Evolutionary conservation across 176 grass and related monocot genomes (phyloP).

Genomic region (Musa itinerans): DNA sequence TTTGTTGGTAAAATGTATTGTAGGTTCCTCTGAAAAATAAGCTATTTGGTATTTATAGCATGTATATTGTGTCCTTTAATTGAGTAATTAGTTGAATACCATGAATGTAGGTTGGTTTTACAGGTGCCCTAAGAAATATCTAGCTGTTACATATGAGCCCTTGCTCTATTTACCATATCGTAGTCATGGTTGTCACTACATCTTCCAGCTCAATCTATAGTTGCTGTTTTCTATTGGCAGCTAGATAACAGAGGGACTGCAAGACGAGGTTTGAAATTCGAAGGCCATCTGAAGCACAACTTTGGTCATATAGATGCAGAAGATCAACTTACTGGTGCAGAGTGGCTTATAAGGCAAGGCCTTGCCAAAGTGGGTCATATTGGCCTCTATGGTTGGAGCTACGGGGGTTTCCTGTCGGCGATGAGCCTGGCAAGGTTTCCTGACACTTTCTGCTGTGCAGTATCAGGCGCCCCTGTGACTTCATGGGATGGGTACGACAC

Average conservation of each 20-base stretch:
- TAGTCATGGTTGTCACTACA: neutral
- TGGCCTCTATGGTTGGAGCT: conserved; percentile 97
- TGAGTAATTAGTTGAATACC: too few species aligned
- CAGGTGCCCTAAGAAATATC: neutral
- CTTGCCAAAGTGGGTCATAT: conserved; percentile 84
- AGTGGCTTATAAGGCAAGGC: conserved; percentile 81
- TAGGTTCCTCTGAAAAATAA: too few species aligned
- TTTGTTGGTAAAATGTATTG: too few species aligned
- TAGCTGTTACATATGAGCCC: neutral
- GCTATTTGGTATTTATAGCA: too few species aligned
- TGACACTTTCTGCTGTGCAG: conserved; percentile 57
- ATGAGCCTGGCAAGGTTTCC: conserved; percentile 82
- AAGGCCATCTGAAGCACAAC: conserved; percentile 76
- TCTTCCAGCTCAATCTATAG: neutral
- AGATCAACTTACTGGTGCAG: conserved; percentile 76
- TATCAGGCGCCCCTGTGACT: conserved; percentile 87
- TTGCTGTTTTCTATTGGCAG: conserved; percentile 31
- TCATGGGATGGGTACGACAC: conserved; percentile 97
- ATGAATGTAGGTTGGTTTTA: neutral
- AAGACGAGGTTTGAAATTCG: conserved; percentile 79
- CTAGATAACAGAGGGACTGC: conserved; percentile 90
- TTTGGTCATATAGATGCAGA: conserved; percentile 75
- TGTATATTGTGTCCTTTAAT: too few species aligned
- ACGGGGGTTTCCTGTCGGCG: conserved; percentile 88
- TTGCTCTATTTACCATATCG: neutral